Conservation (phyloP, 768 basidiomycete species). For the Myochromella boudieri region DNA sequence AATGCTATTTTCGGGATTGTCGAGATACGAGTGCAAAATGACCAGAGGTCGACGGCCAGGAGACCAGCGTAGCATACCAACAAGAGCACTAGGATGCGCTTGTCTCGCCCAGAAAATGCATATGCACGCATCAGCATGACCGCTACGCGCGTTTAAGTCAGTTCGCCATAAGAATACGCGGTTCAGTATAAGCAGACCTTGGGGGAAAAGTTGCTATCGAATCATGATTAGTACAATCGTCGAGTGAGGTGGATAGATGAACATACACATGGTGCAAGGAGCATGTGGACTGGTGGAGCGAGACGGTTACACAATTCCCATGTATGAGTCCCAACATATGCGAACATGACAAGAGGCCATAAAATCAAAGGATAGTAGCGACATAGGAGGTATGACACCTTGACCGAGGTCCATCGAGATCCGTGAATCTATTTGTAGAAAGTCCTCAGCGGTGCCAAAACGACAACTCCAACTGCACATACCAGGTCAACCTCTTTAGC, state of each 20-base stretch:
- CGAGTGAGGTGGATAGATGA: neutral
- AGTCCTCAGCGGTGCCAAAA: no score
- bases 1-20: constrained; percentile 23
- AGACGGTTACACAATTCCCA: constrained; percentile 28
- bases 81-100: constrained; percentile 27
- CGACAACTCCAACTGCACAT: constrained; percentile 16
- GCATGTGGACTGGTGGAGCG: constrained; percentile 27
- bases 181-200: constrained; percentile 25
- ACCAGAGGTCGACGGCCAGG: constrained; percentile 33
- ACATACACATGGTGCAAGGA: constrained; percentile 33
- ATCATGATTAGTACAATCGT: no score
- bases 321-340: constrained; percentile 35
- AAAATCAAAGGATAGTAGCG: constrained; percentile 39
- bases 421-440: constrained; percentile 34
- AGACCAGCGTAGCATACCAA: constrained; percentile 30
- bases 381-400: constrained; percentile 38
- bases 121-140: constrained; percentile 46
- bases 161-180: neutral
- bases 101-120: constrained; percentile 38
- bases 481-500: constrained; percentile 33
- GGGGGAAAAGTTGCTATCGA: constrained; percentile 38
- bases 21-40: constrained; percentile 29
- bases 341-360: constrained; percentile 37
- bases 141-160: constrained; percentile 19
- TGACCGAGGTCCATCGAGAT: constrained; percentile 37